Base-by-base conservation (phyloP, 148 eudicot genomes). In the Talinum fruticosum region DNA sequence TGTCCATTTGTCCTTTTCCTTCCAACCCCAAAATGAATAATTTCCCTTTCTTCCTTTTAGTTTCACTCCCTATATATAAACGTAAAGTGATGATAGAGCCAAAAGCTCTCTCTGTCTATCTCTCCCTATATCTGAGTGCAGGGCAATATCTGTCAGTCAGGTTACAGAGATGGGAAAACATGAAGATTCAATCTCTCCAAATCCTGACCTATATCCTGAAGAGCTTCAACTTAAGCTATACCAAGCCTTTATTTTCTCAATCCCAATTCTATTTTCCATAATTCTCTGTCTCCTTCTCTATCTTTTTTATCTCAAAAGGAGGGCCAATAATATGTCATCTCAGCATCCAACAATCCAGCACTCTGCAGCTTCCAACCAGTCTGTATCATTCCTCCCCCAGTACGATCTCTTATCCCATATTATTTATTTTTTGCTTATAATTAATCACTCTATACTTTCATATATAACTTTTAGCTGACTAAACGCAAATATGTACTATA, bases 171-270 rank as follows among this genome's bases (percentile, higher is more conserved):
- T 85, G 87, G 83, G 78, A 36, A 82, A 77, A 45, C 76, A 72
- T 71, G 79, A 77, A 72, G 83, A 78, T 59, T 62, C 75, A 77
- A 75, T n/a, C 3, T 33, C 72, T 75, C 62, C 44, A 71, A 79
- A 90, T 80, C 83, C 91, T 66, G 88, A 84, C 59, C 70, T 87
- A 76, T 91, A 91, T 45, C 87, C 96, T 21, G 89, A 87, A 79
- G 87, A 85, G 37, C 83, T 93, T 66, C 98, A 93, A 82, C 82
- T 90, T 6, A 90, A 88, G 74, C 87, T 91, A 26, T 93, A 91
- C 78, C 92, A 91, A 66, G 94, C 93, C 30, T 91, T 93, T 75
- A 87, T 93, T 16, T 93, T 93, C 79, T 91, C 96, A 75, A 93
- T 93, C 62, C 98, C 98, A 29, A 91, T 93, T 12, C 85, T 91